phyloP scores from a whole-genome alignment of 768 basidiomycete species.

The Boletus coccyginus region DNA sequence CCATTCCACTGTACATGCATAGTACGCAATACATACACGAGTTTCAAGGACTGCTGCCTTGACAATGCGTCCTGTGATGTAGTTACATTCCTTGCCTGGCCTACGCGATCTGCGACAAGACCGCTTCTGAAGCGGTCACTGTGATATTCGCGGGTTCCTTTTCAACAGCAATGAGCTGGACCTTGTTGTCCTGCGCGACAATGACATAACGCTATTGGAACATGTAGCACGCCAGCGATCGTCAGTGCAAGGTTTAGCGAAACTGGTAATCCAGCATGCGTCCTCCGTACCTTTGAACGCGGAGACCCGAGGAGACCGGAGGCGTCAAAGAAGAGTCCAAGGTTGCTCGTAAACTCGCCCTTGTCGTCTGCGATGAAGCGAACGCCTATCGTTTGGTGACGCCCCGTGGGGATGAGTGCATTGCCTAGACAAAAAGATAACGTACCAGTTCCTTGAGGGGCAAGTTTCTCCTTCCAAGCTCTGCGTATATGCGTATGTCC shows the following conservation, averaged over 20 bases:
- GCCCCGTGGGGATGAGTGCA: neutral
- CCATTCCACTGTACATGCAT: no score
- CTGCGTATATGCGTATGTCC: slow-evolving; percentile 36
- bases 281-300: slow-evolving; percentile 54
- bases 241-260: neutral
- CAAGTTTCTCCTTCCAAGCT: slow-evolving; percentile 66
- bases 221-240: neutral
- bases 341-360: slow-evolving; percentile 48
- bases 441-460: slow-evolving; percentile 55
- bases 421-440: neutral
- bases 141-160: slow-evolving; percentile 43
- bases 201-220: slow-evolving; percentile 50
- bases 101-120: slow-evolving; percentile 38
- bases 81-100: neutral
- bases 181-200: slow-evolving; percentile 56
- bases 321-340: slow-evolving; percentile 64
- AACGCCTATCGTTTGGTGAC: slow-evolving; percentile 36
- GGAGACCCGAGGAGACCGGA: slow-evolving; percentile 56
- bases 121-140: slow-evolving; percentile 48
- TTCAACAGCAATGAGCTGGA: slow-evolving; percentile 53
- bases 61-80: neutral
- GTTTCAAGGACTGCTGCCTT: neutral
- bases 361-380: slow-evolving; percentile 71
- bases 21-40: neutral
- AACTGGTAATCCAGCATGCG: no score